Evolutionary conservation across 495 filamentous ascomycete genomes (phyloP), one percentile per base, ranked within the genome.

Genomic region (Daldinia loculata): DNA sequence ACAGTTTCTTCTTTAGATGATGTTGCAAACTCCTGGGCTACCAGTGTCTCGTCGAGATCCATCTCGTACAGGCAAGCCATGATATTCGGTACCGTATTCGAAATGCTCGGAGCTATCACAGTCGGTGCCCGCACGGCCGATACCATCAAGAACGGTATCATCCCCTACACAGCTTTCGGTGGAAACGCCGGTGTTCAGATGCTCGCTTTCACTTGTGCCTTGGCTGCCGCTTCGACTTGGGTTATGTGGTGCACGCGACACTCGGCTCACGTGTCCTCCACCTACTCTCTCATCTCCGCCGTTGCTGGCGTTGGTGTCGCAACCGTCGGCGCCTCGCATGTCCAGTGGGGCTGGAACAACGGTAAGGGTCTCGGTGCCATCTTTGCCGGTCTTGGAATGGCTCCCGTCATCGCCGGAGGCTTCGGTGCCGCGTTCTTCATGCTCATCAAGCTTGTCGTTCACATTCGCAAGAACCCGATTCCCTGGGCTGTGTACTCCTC

Each of bases 21-120:
- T 89, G 90, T 92, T 29, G 90, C 90, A 62, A 93, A 93, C 79
- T 81, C 89, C 30, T 91, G 86, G 82, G 89, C 89, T 4, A 91
- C 89, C 73, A 88, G 84, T 72, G 89, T 91, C 57, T 91, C 89
- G 24, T 91, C 89, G 2, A 81, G 89, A 27, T 91, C 89, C 57
- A 80, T 91, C 75, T 84, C 87, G 6, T 85, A 88, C 74, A 70
- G 82, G 48, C 88, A 90, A 79, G 89, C 89, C 15, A 77, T 91
- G 89, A 63, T 89, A 22, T 79, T 90, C 48, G 88, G 85, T 7
- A 86, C 87, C 41, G 77, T 91, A 57, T 89, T 90, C 80, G 91
- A 93, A 65, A 71, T 79, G 61, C 45, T 77, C 36, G 88, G 88
- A 48, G 87, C 88, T 63, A 84, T 89, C 71, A 82, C 84, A 6